Evolutionary conservation across 169 alveolate genomes (phyloP).

Genomic region (Cryptosporidium meleagridis): DNA sequence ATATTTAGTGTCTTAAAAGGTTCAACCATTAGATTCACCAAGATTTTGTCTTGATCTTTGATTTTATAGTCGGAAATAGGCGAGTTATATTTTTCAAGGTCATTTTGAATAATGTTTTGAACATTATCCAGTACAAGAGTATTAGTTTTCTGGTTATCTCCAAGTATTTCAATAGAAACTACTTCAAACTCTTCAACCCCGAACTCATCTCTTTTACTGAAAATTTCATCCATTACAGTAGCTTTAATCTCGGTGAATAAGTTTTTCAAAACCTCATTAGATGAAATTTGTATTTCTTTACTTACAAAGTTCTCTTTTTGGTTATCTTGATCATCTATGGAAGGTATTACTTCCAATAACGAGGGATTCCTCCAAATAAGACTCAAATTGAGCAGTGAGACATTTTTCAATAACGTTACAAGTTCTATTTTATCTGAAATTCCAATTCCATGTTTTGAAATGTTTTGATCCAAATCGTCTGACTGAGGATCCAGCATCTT

Average conservation of each 20-base stretch:
- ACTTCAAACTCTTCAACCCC: conserved; percentile 38
- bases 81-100: not conserved
- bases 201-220: not conserved
- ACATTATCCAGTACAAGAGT: not conserved
- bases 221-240: not conserved
- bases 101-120: conserved; percentile 13
- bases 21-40: not conserved
- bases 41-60: not conserved
- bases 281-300: not conserved
- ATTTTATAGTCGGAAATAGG: not conserved
- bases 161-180: not conserved
- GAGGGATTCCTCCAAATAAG: conserved; percentile 60
- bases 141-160: not conserved
- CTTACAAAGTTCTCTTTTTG: not conserved
- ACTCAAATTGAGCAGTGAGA: not conserved
- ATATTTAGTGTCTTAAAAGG: conserved; percentile 19
- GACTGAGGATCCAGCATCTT: not conserved
- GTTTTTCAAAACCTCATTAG: not conserved
- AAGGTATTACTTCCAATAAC: conserved; percentile 3
- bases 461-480: not conserved
- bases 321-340: not conserved
- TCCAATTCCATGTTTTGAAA: conserved; percentile 9
- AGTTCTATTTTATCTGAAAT: not conserved
- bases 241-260: not conserved
- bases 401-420: not conserved